Conservation (phyloP, 371 early-diverging fungal species). For the Mucor lusitanicus region DNA sequence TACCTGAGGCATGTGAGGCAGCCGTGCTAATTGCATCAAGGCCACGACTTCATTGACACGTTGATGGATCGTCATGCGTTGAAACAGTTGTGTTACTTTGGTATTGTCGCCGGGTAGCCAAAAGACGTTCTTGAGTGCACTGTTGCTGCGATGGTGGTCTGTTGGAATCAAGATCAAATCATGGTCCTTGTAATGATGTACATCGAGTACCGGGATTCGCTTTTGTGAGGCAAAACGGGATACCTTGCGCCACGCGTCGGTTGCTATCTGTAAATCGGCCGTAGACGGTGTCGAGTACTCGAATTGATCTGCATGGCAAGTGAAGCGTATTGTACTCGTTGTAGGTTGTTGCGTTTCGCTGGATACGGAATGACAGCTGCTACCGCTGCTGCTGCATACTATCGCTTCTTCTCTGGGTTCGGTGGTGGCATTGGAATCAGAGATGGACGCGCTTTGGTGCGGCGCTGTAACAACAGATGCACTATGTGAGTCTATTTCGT, state of each 20-base stretch:
- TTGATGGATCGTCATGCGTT: constrained; percentile 47
- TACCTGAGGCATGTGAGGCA: constrained; percentile 44
- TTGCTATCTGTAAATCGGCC: not conserved
- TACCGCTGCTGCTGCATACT: too few species aligned
- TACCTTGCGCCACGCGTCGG: not conserved
- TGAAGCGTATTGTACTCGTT: not conserved
- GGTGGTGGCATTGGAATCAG: not conserved
- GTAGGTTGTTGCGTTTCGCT: not conserved
- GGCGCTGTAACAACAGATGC: not conserved
- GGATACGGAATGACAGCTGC: not conserved
- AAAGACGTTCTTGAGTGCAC: constrained; percentile 50
- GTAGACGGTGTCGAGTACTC: not conserved
- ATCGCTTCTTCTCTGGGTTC: not conserved
- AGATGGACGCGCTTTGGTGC: too few species aligned
- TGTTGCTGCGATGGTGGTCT: constrained; percentile 39
- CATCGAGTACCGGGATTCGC: constrained; percentile 28
- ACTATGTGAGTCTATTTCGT: not conserved
- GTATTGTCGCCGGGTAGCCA: constrained; percentile 21
- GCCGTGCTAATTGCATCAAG: constrained; percentile 26
- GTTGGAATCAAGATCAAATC: not conserved
- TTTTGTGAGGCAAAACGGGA: constrained; percentile 18
- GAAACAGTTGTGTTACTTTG: constrained; percentile 47
- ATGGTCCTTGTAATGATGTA: constrained; percentile 30
- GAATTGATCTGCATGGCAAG: not conserved
- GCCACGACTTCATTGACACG: constrained; percentile 46